Percentiles rank a stretch among this genome's conserved stretches.
Conservation (phyloP, 2,329 filamentous ascomycete species). For the Malbranchea zuffiana region DNA sequence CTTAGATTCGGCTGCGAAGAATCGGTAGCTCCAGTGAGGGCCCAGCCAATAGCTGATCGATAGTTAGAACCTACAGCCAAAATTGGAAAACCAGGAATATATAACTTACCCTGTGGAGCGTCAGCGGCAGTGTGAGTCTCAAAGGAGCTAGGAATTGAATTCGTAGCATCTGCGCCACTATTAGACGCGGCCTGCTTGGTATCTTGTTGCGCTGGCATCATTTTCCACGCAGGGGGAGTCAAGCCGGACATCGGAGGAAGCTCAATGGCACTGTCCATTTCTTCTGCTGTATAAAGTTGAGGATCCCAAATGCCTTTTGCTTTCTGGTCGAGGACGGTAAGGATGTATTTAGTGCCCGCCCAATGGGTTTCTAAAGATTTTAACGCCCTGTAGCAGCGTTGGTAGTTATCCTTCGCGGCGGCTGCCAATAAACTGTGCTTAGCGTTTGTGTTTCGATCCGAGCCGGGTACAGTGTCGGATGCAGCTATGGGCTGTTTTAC, state of each 20-base stretch:
- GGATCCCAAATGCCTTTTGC: constrained; percentile 77
- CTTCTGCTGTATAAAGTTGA: constrained; percentile 54
- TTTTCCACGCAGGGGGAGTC: constrained; percentile 41
- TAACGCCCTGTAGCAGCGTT: constrained; percentile 72
- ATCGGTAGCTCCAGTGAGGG: constrained; percentile 76
- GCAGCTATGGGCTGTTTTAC: constrained; percentile 28
- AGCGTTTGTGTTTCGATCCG: constrained; percentile 28
- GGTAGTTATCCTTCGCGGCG: constrained; percentile 76
- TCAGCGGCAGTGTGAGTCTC: neutral
- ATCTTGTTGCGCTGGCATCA: constrained; percentile 12
- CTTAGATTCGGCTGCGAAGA: constrained; percentile 75
- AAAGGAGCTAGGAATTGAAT: no score
- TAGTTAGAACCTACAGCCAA: constrained; percentile 11
- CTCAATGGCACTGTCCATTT: constrained; percentile 61
- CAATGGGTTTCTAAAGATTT: constrained; percentile 74
- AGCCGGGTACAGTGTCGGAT: constrained; percentile 21
- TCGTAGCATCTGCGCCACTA: no score
- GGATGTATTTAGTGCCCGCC: constrained; percentile 76
- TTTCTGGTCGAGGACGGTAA: constrained; percentile 78
- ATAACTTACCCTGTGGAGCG: constrained; percentile 3
- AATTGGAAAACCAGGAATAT: constrained; percentile 45
- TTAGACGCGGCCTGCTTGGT: neutral
- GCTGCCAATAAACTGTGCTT: constrained; percentile 70
- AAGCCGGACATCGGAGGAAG: constrained; percentile 42
- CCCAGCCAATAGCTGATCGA: constrained; percentile 63